phyloP scores from a whole-genome alignment of 805 yeast species.

The Starmerella apicola region DNA sequence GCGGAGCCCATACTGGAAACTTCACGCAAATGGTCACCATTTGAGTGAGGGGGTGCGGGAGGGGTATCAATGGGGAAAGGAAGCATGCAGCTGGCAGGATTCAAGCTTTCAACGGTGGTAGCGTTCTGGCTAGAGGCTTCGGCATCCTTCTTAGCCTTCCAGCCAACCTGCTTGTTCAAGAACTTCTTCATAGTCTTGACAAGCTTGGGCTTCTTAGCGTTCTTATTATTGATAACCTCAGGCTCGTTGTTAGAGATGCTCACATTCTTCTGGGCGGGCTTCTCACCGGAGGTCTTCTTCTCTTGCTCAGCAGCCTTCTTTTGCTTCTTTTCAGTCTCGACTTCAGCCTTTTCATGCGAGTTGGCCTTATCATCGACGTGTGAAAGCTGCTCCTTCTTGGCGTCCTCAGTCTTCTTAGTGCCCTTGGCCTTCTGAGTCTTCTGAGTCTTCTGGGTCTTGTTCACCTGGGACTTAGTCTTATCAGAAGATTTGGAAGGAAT shows the following conservation, averaged over 20 bases:
- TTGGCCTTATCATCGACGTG: too few relatives aligned
- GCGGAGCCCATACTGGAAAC: too few relatives aligned
- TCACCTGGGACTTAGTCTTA: too few relatives aligned
- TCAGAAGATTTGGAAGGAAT: too few relatives aligned
- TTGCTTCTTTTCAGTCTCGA: neutral
- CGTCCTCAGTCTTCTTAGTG: neutral
- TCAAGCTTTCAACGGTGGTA: too few relatives aligned
- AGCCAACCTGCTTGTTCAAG: too few relatives aligned
- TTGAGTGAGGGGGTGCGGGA: too few relatives aligned
- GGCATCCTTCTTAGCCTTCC: too few relatives aligned
- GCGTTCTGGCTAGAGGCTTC: too few relatives aligned
- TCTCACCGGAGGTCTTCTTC: neutral
- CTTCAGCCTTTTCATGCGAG: neutral
- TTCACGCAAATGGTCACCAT: too few relatives aligned
- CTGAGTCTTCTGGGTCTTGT: neutral
- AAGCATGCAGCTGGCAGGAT: too few relatives aligned
- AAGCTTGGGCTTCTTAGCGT: neutral
- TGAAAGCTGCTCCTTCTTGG: neutral
- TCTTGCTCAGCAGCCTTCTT: conserved; percentile 1
- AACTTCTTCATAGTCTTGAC: neutral
- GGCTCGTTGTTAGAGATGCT: neutral
- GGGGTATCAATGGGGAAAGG: too few relatives aligned
- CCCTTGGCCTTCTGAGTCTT: neutral
- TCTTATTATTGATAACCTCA: neutral
- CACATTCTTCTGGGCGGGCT: neutral